These are phyloP conservation scores for Aleurites moluccanus DNA, from an alignment of 441 rosid species.

Conservation along the genomic window DNA sequence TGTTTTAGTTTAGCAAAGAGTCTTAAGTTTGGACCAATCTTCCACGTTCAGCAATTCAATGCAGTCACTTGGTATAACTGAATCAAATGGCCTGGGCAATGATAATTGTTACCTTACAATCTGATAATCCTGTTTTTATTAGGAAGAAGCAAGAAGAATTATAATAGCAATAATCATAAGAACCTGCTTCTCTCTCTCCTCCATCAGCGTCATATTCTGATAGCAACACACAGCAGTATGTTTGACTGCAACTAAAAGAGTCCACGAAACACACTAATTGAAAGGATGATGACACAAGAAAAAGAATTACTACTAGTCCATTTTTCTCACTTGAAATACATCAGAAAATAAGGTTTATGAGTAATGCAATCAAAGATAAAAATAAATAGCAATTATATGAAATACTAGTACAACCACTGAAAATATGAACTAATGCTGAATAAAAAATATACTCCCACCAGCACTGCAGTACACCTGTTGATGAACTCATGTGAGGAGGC, in stretches of 20 bases:
- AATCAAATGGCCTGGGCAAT: too few species aligned
- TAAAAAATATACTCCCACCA: neutral
- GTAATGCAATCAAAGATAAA: neutral
- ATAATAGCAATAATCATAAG: too few species aligned
- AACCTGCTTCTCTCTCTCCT: too few species aligned
- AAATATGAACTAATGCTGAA: neutral
- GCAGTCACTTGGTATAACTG: too few species aligned
- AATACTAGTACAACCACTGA: conserved; percentile 3
- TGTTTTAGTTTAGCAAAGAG: too few species aligned
- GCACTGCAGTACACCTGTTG: neutral
- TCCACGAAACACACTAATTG: too few species aligned
- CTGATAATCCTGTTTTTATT: too few species aligned
- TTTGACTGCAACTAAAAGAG: neutral
- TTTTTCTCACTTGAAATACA: neutral
- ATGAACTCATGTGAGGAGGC: neutral
- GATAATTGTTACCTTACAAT: too few species aligned
- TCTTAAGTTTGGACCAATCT: too few species aligned
- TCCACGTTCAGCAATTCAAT: too few species aligned
- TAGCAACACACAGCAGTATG: neutral
- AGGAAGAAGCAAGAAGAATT: too few species aligned
- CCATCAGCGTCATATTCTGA: too few species aligned
- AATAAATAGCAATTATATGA: neutral
- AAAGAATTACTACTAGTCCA: neutral
- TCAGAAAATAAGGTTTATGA: conserved; percentile 1
- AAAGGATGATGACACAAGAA: neutral